A percentile compares a stretch with the other conserved stretches of the same genome.
phyloP scores from a whole-genome alignment of 2,329 filamentous ascomycete species.

The Aspergillus awamori region DNA sequence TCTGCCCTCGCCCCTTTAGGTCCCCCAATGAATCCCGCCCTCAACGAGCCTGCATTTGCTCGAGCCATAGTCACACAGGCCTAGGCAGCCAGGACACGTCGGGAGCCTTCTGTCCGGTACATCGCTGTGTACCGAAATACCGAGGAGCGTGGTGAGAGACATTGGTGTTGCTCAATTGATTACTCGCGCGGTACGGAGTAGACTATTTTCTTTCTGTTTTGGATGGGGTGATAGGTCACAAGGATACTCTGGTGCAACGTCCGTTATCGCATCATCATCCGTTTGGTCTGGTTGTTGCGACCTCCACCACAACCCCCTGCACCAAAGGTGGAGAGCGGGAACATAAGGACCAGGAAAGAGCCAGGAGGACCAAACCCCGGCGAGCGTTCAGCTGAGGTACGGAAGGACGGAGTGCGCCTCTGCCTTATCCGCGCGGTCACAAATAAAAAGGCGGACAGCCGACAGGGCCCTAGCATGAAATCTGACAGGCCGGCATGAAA shows the following conservation, averaged over 20 bases:
- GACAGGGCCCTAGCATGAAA: neutral
- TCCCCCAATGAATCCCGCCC: neutral
- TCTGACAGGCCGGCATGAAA: neutral
- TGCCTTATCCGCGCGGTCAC: neutral
- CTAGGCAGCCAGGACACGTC: neutral
- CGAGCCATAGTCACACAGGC: neutral
- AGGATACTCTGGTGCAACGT: neutral
- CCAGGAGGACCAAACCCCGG: neutral
- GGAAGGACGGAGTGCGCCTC: neutral
- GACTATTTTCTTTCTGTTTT: neutral
- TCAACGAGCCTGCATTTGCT: neutral
- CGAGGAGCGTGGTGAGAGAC: neutral
- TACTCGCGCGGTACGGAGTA: neutral
- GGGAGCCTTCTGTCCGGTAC: neutral
- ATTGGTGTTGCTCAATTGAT: neutral
- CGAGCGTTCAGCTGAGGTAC: neutral
- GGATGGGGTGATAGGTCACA: neutral
- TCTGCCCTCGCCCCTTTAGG: slow-evolving; percentile 2
- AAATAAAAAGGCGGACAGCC: neutral
- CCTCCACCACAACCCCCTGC: slow-evolving; percentile 5
- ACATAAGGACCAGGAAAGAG: neutral
- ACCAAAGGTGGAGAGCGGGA: neutral
- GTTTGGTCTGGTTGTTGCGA: neutral
- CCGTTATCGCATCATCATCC: neutral
- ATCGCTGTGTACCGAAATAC: neutral